phyloP scores from a whole-genome alignment of 495 filamentous ascomycete species.

The Schizothecium vesticola region DNA sequence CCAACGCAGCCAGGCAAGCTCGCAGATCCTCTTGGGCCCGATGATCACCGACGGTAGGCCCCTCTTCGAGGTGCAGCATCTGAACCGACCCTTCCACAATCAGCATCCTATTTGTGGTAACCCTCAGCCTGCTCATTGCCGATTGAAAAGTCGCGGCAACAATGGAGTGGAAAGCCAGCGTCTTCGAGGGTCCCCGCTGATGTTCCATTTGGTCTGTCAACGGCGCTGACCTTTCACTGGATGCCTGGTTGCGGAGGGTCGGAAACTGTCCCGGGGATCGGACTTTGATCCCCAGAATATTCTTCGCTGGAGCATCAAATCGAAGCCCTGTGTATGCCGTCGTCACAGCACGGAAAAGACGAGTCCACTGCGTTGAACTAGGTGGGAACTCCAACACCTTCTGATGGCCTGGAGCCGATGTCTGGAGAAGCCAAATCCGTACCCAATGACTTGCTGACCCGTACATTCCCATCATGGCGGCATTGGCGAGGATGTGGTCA shows the following conservation, averaged over 20 bases:
- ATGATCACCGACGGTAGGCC: not conserved
- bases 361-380: constrained; percentile 38
- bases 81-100: not conserved
- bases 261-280: not conserved
- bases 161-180: not conserved
- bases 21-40: not conserved
- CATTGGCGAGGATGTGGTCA: constrained; percentile 39
- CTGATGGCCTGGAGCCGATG: constrained; percentile 17
- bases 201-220: not conserved
- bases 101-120: not conserved
- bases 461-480: constrained; percentile 44
- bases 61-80: not conserved
- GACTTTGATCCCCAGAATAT: too few relatives aligned
- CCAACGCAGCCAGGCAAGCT: not conserved
- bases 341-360: constrained; percentile 35
- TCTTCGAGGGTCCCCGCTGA: too few relatives aligned
- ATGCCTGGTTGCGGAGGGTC: not conserved
- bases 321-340: constrained; percentile 34
- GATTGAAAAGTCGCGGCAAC: not conserved
- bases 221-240: not conserved
- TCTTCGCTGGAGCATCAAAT: constrained; percentile 13
- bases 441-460: constrained; percentile 36
- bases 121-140: not conserved
- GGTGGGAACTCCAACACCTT: constrained; percentile 24
- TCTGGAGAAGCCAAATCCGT: constrained; percentile 34